Percentiles rank a stretch among this genome's conserved stretches.
phyloP scores from a whole-genome alignment of 2,329 filamentous ascomycete genomes.

The Aspergillus amoenus region DNA sequence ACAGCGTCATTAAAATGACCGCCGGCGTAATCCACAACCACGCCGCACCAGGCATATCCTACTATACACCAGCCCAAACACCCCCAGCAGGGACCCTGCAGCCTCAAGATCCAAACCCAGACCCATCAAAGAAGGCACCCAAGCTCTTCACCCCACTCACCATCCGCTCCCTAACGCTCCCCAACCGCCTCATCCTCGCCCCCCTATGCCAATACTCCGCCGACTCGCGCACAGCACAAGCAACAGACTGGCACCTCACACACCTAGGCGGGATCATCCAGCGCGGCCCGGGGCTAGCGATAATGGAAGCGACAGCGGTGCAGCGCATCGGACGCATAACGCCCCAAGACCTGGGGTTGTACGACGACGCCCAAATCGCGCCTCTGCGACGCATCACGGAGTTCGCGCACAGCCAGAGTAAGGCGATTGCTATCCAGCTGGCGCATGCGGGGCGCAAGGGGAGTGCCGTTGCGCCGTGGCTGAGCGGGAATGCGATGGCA shows the following conservation, averaged over 20 bases:
- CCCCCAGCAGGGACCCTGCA: not conserved
- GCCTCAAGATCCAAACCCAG: not conserved
- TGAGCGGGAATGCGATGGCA: conserved; percentile 36
- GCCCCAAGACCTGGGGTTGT: conserved; percentile 62
- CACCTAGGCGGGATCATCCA: conserved; percentile 77
- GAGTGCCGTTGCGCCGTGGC: conserved; percentile 55
- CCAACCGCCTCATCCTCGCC: conserved; percentile 38
- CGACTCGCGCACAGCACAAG: conserved; percentile 61
- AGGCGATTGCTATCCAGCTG: conserved; percentile 76
- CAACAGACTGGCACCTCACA: conserved; percentile 77
- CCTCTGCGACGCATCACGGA: conserved; percentile 67
- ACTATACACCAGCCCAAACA: not conserved
- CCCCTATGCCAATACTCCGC: conserved; percentile 52
- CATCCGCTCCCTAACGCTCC: not conserved
- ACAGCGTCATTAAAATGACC: no score
- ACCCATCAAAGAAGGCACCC: no score
- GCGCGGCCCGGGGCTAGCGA: conserved; percentile 71
- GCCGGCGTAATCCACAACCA: no score
- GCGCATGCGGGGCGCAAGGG: conserved; percentile 73
- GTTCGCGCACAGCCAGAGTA: conserved; percentile 75
- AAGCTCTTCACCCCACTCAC: not conserved
- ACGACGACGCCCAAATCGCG: conserved; percentile 78
- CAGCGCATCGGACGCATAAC: conserved; percentile 76
- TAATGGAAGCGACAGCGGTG: conserved; percentile 77
- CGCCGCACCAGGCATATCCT: not conserved